Base-by-base conservation (phyloP, 257 asterid species). In the Rhazya stricta region DNA sequence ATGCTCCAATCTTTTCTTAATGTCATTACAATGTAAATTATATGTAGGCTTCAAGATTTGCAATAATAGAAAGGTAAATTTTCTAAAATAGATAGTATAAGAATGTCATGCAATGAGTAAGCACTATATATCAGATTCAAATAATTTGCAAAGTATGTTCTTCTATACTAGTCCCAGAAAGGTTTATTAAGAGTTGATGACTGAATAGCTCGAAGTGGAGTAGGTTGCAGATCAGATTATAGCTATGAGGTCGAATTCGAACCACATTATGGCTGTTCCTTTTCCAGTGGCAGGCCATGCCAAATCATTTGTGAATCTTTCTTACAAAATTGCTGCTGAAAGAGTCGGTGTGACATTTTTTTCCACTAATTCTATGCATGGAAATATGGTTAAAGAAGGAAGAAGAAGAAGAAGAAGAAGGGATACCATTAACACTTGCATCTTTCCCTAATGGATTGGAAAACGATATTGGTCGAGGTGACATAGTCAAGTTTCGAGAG, bases 281-380 rank as follows among this genome's bases (percentile, higher is more conserved):
- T 75, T 71, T 72, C 89, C 89, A 10, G 84, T 77, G 21, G 89
- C 83, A 72, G 90, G 93, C 53, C 90, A 88, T 32, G 88, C 84
- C 12, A 81, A 65, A 72, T 88, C 93, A 5, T 84, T 88, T 80
- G 36, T 83, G 86, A 86, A 88, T 46, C 65, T 88, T 9, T 80
- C 78, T 0, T 81, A 69, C 46, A 67, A 67, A 71, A 69, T 88
- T n/a, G 89, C 89, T 73, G 67, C 73, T 69, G 79, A 73, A 0
- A 89, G 89, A 6, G 71, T 84, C 71, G 86, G 82, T 79, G 86
- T 88, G 12, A 86, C 90, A 0, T 81, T 84, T 46, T 90, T 83
- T 15, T 86, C 83, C 82, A 77, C 78, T 21, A 82, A 88, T 25
- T 19, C 66, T 50, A 63, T 83, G 36, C 89, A 84, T 23, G 67